Percentiles rank a stretch among this genome's conserved stretches.
These are phyloP conservation scores for Penicillium sp. DNA, from an alignment of 2,329 filamentous ascomycete genomes.

Conservation along the genomic window DNA sequence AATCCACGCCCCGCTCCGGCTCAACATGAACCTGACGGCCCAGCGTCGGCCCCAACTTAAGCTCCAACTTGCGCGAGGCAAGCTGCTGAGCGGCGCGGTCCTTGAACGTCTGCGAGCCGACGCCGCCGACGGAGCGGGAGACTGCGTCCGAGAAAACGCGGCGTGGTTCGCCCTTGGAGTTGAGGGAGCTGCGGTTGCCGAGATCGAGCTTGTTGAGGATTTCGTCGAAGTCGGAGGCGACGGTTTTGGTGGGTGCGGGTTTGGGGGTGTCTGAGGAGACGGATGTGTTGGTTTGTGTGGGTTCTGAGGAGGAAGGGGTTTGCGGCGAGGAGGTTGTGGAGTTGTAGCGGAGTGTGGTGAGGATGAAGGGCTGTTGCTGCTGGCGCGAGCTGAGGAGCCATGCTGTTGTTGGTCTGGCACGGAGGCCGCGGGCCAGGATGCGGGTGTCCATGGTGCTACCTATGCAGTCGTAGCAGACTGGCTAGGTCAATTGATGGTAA, in stretches of 20 bases:
- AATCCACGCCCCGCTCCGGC: conserved; percentile 41
- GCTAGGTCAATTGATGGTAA: conserved; percentile 11
- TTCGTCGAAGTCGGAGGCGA: conserved; percentile 38
- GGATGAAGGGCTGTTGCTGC: conserved; percentile 26
- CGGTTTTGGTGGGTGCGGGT: conserved; percentile 13
- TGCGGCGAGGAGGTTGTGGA: conserved; percentile 28
- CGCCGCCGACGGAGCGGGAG: conserved; percentile 32
- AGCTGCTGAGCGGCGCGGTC: conserved; percentile 23
- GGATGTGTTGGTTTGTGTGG: conserved; percentile 16
- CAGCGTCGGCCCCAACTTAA: conserved; percentile 47
- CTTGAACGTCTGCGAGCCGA: conserved; percentile 14
- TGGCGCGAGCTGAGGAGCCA: conserved; percentile 34
- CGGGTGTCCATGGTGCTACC: conserved; percentile 41
- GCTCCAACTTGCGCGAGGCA: conserved; percentile 36
- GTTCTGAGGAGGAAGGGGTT: conserved; percentile 11
- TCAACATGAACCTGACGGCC: conserved; percentile 45
- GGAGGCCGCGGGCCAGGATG: conserved; percentile 41
- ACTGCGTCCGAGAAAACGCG: conserved; percentile 27
- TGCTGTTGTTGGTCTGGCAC: conserved; percentile 39
- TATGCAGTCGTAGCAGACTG: conserved; percentile 9
- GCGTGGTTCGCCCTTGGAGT: conserved; percentile 7
- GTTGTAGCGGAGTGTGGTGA: conserved; percentile 32
- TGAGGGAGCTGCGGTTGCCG: conserved; percentile 20
- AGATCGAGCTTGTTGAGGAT: conserved; percentile 44
- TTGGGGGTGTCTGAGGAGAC: conserved; percentile 16